Conservation (phyloP, 2,329 filamentous ascomycete species). For the Colletotrichum lentis region DNA sequence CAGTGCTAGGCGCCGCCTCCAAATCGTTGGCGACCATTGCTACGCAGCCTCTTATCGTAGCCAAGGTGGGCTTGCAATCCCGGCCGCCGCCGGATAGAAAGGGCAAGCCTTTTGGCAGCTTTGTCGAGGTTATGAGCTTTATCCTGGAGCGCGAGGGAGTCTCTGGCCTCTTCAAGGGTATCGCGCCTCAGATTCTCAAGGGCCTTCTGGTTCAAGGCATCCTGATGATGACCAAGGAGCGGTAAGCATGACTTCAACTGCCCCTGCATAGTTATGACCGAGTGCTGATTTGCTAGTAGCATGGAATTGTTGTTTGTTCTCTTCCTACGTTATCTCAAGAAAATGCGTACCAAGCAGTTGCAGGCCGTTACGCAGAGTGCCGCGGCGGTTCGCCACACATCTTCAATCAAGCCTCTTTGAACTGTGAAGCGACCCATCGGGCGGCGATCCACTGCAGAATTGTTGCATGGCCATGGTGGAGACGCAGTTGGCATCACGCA, state of each 20-base stretch:
- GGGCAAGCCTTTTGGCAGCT: slow-evolving; percentile 92
- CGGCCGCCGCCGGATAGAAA: slow-evolving; percentile 84
- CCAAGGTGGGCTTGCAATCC: slow-evolving; percentile 95
- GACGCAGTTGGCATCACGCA: neutral
- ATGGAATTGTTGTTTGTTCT: slow-evolving; percentile 90
- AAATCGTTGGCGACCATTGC: slow-evolving; percentile 90
- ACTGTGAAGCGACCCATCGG: too few species aligned
- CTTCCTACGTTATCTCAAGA: slow-evolving; percentile 81
- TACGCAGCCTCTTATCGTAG: slow-evolving; percentile 95
- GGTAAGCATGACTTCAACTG: slow-evolving; percentile 59
- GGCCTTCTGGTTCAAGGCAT: slow-evolving; percentile 93
- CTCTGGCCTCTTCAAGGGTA: slow-evolving; percentile 92
- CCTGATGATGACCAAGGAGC: slow-evolving; percentile 99
- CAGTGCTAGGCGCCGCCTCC: slow-evolving; percentile 90
- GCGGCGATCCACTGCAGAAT: neutral
- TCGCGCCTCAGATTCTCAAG: slow-evolving; percentile 92
- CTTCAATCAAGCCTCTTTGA: slow-evolving; percentile 21
- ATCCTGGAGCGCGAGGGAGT: slow-evolving; percentile 89
- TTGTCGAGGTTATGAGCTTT: slow-evolving; percentile 93
- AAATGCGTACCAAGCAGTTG: slow-evolving; percentile 74
- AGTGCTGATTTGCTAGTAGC: slow-evolving; percentile 52
- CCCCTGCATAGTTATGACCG: neutral
- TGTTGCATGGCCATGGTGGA: neutral
- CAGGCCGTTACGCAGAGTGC: slow-evolving; percentile 71
- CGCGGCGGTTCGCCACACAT: slow-evolving; percentile 50